Evolutionary conservation across 768 basidiomycete genomes (phyloP).

Genomic region (Macrolepiota fuliginosa): DNA sequence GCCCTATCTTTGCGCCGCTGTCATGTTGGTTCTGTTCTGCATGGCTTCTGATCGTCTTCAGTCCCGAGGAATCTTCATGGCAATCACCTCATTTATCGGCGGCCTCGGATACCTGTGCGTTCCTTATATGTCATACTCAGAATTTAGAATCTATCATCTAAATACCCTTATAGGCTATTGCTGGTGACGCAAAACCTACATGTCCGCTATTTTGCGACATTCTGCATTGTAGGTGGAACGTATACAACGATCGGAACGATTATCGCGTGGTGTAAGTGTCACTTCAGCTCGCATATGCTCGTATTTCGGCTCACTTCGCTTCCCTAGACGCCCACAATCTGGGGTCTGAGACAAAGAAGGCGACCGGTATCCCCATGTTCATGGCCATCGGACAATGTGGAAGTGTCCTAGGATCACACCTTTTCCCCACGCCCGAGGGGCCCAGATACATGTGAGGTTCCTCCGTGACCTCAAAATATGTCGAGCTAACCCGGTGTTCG

Average conservation of each 20-base stretch:
- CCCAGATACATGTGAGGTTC: constrained; percentile 57
- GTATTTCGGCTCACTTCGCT: not conserved
- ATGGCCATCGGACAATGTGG: constrained; percentile 82
- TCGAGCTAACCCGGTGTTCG: not conserved
- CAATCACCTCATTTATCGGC: constrained; percentile 40
- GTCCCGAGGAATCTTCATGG: constrained; percentile 51
- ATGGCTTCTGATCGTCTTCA: constrained; percentile 68
- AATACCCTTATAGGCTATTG: constrained; percentile 42
- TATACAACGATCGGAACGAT: constrained; percentile 74
- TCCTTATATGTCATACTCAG: not conserved
- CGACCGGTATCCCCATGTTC: constrained; percentile 74
- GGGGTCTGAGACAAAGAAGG: constrained; percentile 75
- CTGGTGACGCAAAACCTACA: constrained; percentile 50
- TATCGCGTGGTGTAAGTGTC: constrained; percentile 71
- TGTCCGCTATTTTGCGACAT: constrained; percentile 75
- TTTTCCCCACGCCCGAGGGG: constrained; percentile 63
- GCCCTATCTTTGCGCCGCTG: constrained; percentile 71
- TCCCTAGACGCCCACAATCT: constrained; percentile 67
- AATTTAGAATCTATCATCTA: not conserved
- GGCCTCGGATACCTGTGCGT: constrained; percentile 65
- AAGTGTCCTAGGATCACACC: constrained; percentile 71
- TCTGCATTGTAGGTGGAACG: constrained; percentile 74
- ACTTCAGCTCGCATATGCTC: not conserved
- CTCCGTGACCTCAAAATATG: not conserved
- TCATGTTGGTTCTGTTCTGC: constrained; percentile 57